A percentile compares a stretch with the other conserved stretches of the same genome.
Conservation (phyloP, 345 rosid genomes). For the Bruguiera sexangula region DNA sequence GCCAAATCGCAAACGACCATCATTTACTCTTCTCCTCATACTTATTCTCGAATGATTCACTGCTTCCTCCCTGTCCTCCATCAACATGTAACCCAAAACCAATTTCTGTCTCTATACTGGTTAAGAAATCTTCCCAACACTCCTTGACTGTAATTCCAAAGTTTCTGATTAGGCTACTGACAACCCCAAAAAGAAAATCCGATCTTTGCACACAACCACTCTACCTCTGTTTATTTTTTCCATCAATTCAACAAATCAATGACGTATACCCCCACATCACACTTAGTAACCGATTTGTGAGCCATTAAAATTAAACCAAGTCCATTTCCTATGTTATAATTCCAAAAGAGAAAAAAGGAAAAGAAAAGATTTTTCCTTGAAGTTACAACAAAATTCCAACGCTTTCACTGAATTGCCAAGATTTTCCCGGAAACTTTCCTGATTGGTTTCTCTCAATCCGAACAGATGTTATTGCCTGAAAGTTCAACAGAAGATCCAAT, state of each 20-base stretch:
- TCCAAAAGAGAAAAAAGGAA: neutral
- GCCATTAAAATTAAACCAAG: neutral
- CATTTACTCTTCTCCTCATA: conserved; percentile 41
- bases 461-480: conserved; percentile 24
- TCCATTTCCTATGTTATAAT: neutral
- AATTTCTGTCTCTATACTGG: conserved; percentile 1
- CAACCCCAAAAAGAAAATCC: conserved; percentile 29
- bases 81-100: conserved; percentile 25
- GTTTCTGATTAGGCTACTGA: conserved; percentile 30
- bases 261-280: conserved; percentile 12
- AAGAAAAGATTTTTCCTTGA: neutral
- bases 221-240: conserved; percentile 38
- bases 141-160: conserved; percentile 11
- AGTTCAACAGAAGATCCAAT: neutral
- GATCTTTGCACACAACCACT: conserved; percentile 33
- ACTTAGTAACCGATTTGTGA: conserved; percentile 9
- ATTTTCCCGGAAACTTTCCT: conserved; percentile 18
- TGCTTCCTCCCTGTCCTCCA: conserved; percentile 34
- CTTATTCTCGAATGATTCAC: conserved; percentile 22
- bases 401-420: conserved; percentile 16
- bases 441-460: conserved; percentile 17
- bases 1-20: conserved; percentile 44
- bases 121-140: conserved; percentile 22
- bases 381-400: conserved; percentile 14
- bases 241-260: conserved; percentile 29